Percentiles rank a stretch among this genome's conserved stretches.
Evolutionary conservation across 225 moss, liverwort and hornwort species (phyloP).

Genomic region (Lunularia cruciata): DNA sequence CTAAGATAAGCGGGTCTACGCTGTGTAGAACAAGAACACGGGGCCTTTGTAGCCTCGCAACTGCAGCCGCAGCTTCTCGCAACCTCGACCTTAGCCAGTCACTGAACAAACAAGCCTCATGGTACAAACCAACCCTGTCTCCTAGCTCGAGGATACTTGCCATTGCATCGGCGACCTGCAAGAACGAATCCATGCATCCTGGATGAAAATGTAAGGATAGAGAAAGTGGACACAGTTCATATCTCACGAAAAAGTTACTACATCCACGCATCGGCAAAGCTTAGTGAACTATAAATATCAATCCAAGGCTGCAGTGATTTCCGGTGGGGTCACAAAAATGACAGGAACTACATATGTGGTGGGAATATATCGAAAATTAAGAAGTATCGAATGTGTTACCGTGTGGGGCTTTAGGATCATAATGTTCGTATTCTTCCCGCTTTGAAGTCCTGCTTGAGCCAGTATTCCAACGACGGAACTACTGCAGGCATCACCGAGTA

Average conservation of each 20-base stretch:
- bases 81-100: conserved; percentile 58
- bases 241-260: too few relatives aligned
- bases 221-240: neutral
- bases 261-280: too few relatives aligned
- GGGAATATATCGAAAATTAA: neutral
- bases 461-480: conserved; percentile 43
- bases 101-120: conserved; percentile 57
- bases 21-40: conserved; percentile 60
- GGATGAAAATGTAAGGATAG: conserved; percentile 3
- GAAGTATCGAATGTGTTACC: too few relatives aligned
- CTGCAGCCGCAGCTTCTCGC: conserved; percentile 57
- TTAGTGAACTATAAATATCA: too few relatives aligned
- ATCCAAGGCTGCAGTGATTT: neutral
- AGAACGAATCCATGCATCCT: neutral
- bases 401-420: conserved; percentile 56
- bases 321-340: neutral
- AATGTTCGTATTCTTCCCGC: conserved; percentile 46
- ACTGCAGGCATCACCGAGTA: conserved; percentile 58
- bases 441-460: conserved; percentile 51
- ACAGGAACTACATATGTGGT: neutral
- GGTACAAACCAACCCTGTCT: conserved; percentile 58
- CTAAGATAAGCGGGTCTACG: conserved; percentile 57
- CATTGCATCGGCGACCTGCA: conserved; percentile 59
- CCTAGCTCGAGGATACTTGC: conserved; percentile 56
- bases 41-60: conserved; percentile 52